These are phyloP conservation scores for Penicillium parvum DNA, from an alignment of 495 filamentous ascomycete genomes.

Conservation along the genomic window DNA sequence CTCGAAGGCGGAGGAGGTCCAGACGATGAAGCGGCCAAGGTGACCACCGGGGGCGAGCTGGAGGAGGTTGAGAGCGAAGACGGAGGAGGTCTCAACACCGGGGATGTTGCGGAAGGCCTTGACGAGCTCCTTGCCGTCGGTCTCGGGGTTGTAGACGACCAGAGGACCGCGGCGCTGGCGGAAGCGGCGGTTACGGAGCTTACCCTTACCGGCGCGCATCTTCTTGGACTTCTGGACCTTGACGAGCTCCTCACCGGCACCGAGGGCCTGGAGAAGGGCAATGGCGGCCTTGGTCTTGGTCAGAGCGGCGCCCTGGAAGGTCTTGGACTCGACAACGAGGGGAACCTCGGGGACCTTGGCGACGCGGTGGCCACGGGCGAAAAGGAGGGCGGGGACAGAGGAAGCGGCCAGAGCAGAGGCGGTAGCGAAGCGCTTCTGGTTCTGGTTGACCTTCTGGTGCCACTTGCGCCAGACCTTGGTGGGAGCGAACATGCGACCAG, in stretches of 20 bases:
- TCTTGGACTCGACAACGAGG: conserved; percentile 86
- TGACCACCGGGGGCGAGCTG: conserved; percentile 98
- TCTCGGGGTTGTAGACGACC: conserved; percentile 89
- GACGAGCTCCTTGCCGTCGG: conserved; percentile 87
- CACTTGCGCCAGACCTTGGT: conserved; percentile 99
- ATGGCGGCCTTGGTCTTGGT: conserved; percentile 87
- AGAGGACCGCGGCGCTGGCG: conserved; percentile 95
- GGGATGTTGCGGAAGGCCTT: conserved; percentile 96
- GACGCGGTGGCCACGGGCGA: conserved; percentile 96
- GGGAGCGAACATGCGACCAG: conserved; percentile 99
- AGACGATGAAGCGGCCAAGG: conserved; percentile 97
- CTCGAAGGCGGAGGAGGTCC: conserved; percentile 94
- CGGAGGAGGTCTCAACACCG: conserved; percentile 94
- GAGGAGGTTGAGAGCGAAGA: conserved; percentile 95
- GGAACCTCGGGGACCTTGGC: conserved; percentile 91
- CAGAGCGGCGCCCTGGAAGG: conserved; percentile 70
- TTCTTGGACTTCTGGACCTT: conserved; percentile 94
- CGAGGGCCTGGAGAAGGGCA: conserved; percentile 79
- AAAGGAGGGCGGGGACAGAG: conserved; percentile 84
- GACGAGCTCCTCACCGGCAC: conserved; percentile 82
- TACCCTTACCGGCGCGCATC: conserved; percentile 96
- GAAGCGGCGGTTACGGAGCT: conserved; percentile 90
- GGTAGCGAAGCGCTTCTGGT: conserved; percentile 96
- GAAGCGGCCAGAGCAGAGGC: conserved; percentile 95
- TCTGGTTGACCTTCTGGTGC: conserved; percentile 99